Evolutionary conservation across 2,329 filamentous ascomycete genomes (phyloP), one percentile per base, ranked within the genome.

Genomic region (Claviceps purpurea): DNA sequence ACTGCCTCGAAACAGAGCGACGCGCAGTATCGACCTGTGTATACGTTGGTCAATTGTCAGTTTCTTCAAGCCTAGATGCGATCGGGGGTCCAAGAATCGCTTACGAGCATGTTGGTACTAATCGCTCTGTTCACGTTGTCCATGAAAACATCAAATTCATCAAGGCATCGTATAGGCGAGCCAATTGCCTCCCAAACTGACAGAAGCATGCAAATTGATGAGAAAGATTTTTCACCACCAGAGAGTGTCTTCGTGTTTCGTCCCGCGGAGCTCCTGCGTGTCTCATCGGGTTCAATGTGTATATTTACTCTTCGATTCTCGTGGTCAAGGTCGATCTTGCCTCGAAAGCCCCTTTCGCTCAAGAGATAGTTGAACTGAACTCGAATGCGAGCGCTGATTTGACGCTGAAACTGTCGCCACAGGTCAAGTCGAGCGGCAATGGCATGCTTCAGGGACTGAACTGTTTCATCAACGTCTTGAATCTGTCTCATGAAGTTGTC

Each of bases 121-220:
- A 94, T 87, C 52, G 87, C 88, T 55, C 93, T 82, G 68, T 98
- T 98, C 54, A 97, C 88, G 59, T 85, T 89, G 68, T 98, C 93
- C 93, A 98, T 98, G 74, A 96, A 98, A 37, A 98, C 93, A 65
- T 98, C 93, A 64, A 97, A 98, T 68, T 98, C 93, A 68, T 98
- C 93, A 51, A 98, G 75, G 63, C 93, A 98, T 51, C 93, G 82
- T 55, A 98, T 85, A 0, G 90, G 91, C 18, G 89, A 94, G 11
- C 93, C 91, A 85, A 98, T 98, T 34, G 93, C 91, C 64, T 98
- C 93, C 93, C 93, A 98, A 18, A 98, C 84, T 2, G 89, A 82
- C 37, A 98, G 76, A 51, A 98, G 73, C 60, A 98, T 78, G 69
- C 93, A 98, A 54, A 97, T 94, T 4, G 91, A 95, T 3, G 90